Percentiles rank a stretch among this genome's conserved stretches.
Evolutionary conservation across 345 rosid genomes (phyloP).

Genomic region (Salix arbutifolia): DNA sequence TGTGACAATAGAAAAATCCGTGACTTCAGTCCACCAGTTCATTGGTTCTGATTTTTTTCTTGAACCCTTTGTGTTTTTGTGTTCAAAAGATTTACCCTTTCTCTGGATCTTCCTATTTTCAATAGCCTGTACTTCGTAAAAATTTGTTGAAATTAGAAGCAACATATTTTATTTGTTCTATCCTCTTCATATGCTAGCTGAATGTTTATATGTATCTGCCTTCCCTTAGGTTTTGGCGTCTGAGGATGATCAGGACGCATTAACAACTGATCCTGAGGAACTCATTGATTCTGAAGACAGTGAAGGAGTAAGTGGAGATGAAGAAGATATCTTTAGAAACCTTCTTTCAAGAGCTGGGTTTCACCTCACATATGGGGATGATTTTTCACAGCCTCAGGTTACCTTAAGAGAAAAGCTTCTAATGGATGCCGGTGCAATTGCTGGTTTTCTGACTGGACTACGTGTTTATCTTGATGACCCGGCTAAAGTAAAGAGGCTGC

Average conservation of each 20-base stretch:
- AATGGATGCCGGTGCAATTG: slow-evolving; percentile 99
- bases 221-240: slow-evolving; percentile 81
- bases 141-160: neutral
- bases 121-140: neutral
- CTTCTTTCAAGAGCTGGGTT: slow-evolving; percentile 98
- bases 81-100: neutral
- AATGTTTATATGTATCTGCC: slow-evolving; percentile 5
- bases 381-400: slow-evolving; percentile 85
- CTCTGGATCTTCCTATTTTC: neutral
- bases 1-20: neutral
- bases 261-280: slow-evolving; percentile 99
- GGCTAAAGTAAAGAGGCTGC: slow-evolving; percentile 91
- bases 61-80: neutral
- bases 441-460: slow-evolving; percentile 93
- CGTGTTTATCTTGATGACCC: slow-evolving; percentile 98
- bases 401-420: slow-evolving; percentile 86
- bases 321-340: slow-evolving; percentile 94
- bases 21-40: neutral
- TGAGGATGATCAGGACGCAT: slow-evolving; percentile 96
- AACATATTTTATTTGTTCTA: neutral
- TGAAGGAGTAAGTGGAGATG: slow-evolving; percentile 93
- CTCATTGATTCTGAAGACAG: slow-evolving; percentile 96
- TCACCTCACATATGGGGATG: slow-evolving; percentile 90
- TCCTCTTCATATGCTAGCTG: neutral
- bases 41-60: neutral